Percentiles rank a stretch among this genome's conserved stretches.
Evolutionary conservation across 495 filamentous ascomycete species (phyloP).

Genomic region (Lepraria neglecta): DNA sequence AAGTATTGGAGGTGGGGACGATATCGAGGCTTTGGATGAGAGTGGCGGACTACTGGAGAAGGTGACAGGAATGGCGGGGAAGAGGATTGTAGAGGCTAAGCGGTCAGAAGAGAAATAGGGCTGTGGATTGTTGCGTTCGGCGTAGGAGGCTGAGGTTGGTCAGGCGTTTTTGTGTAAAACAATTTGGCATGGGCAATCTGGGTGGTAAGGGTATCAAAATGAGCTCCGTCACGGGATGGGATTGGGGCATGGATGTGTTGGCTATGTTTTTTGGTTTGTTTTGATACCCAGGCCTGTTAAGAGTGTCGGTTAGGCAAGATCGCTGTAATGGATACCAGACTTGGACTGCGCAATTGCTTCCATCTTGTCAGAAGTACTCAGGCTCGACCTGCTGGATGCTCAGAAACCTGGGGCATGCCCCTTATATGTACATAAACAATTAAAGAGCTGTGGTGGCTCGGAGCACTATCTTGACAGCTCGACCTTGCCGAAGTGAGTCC

Average conservation of each 20-base stretch:
- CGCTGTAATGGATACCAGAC: not conserved
- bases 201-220: not conserved
- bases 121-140: not conserved
- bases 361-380: too few relatives aligned
- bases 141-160: not conserved
- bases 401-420: too few relatives aligned
- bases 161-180: not conserved
- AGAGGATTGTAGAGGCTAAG: slow-evolving; percentile 54
- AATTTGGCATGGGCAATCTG: not conserved
- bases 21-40: slow-evolving; percentile 65
- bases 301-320: not conserved
- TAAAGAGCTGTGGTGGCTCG: too few relatives aligned
- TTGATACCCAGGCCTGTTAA: slow-evolving; percentile 5
- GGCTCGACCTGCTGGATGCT: too few relatives aligned
- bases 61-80: slow-evolving; percentile 66
- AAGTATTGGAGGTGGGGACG: slow-evolving; percentile 87
- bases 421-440: too few relatives aligned
- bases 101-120: slow-evolving; percentile 9
- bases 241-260: not conserved
- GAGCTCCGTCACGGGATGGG: not conserved
- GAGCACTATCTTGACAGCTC: too few relatives aligned
- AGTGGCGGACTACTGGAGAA: slow-evolving; percentile 64
- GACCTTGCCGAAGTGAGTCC: too few relatives aligned
- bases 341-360: not conserved
- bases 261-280: slow-evolving; percentile 3